Evolutionary conservation across 2,329 filamentous ascomycete species (phyloP).

Genomic region (Pseudocercospora pini-densiflorae): DNA sequence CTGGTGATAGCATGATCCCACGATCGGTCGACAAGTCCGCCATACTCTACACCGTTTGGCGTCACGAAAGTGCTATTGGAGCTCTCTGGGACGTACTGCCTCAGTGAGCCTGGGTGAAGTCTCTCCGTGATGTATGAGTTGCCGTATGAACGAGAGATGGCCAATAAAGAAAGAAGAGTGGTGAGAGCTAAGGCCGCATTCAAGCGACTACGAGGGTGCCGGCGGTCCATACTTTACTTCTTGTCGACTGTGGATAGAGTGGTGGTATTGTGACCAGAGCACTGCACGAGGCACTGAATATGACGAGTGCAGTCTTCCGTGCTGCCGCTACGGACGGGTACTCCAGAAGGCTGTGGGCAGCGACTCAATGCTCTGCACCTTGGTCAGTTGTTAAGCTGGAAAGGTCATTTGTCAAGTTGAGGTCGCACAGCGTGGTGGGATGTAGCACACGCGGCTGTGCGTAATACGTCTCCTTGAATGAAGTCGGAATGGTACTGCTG

Average conservation of each 20-base stretch:
- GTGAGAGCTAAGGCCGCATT: background rate
- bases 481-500: background rate
- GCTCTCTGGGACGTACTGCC: background rate
- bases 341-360: too few species aligned
- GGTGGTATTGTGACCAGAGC: background rate
- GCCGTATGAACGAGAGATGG: background rate
- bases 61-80: too few species aligned
- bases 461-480: background rate
- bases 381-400: background rate
- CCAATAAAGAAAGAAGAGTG: background rate
- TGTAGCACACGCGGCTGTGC: background rate
- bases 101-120: background rate
- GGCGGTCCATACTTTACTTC: background rate
- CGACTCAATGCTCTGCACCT: too few species aligned
- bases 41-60: background rate
- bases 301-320: background rate
- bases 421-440: background rate
- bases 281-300: background rate
- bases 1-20: background rate
- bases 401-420: background rate
- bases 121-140: background rate
- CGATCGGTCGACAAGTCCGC: background rate
- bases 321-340: too few species aligned
- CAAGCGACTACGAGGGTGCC: background rate
- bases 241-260: too few species aligned